A percentile compares a stretch with the other conserved stretches of the same genome.
Conservation (phyloP, 805 yeast species). For the Ogataea populi-albae region DNA sequence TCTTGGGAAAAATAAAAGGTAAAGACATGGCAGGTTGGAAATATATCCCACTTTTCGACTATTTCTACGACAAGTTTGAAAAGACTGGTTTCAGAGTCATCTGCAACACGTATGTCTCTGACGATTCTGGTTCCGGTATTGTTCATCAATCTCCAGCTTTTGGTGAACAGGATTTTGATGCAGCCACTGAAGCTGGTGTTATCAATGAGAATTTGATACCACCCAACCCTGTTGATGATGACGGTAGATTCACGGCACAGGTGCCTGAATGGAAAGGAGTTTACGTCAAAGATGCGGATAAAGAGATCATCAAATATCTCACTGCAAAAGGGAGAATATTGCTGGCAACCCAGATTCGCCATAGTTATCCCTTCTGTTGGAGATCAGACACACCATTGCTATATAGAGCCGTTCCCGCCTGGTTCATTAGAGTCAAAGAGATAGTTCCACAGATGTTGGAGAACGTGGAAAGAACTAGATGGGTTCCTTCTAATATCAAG, state of each 20-base stretch:
- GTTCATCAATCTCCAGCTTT: conserved; percentile 98
- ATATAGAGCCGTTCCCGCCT: conserved; percentile 96
- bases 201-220: conserved; percentile 66
- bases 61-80: conserved; percentile 70
- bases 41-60: conserved; percentile 82
- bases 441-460: conserved; percentile 85
- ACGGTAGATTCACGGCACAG: conserved; percentile 76
- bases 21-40: conserved; percentile 71
- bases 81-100: conserved; percentile 82
- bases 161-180: conserved; percentile 97
- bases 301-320: conserved; percentile 79
- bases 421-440: conserved; percentile 92
- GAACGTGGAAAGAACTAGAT: conserved; percentile 79
- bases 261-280: conserved; percentile 75
- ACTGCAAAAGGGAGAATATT: conserved; percentile 75
- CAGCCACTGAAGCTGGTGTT: conserved; percentile 72
- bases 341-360: conserved; percentile 79
- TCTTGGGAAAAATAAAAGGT: conserved; percentile 80
- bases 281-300: conserved; percentile 95
- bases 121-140: conserved; percentile 97
- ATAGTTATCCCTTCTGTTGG: conserved; percentile 99
- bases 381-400: conserved; percentile 97
- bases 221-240: conserved; percentile 94
- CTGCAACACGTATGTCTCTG: conserved; percentile 79
- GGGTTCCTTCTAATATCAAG: conserved; percentile 92